Percentiles rank a stretch among this genome's conserved stretches.
These are phyloP conservation scores for Aspergillus thermomutatus DNA, from an alignment of 2,329 filamentous ascomycete genomes.

Conservation along the genomic window DNA sequence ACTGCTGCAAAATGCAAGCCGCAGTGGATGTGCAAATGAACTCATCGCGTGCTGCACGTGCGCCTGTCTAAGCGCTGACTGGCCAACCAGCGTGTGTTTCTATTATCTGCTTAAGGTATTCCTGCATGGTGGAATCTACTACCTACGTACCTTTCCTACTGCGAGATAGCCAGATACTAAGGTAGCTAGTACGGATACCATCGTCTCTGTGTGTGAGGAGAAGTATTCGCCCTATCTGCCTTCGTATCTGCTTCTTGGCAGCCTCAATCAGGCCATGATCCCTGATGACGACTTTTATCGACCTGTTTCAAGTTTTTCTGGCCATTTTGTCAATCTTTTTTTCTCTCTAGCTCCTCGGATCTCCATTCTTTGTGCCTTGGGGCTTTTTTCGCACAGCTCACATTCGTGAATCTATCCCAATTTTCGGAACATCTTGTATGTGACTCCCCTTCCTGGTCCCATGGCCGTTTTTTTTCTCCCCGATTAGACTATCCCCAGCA, in stretches of 20 bases:
- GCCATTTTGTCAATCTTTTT: background rate
- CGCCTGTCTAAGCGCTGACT: background rate
- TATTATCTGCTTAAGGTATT: background rate
- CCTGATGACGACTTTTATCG: background rate
- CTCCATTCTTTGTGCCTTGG: background rate
- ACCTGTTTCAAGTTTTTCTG: background rate
- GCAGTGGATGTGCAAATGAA: slow-evolving; percentile 16
- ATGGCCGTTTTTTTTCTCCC: background rate
- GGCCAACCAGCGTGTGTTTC: background rate
- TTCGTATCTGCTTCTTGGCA: background rate
- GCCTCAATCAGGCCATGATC: background rate
- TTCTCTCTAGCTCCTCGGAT: background rate
- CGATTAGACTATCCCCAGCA: background rate
- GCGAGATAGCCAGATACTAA: too few species aligned
- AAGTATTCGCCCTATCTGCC: background rate
- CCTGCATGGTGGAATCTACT: too few species aligned
- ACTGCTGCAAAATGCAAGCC: background rate
- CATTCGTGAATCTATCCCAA: background rate
- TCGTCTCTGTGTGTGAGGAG: background rate
- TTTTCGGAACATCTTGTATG: background rate
- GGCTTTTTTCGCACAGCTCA: background rate
- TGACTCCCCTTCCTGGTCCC: background rate
- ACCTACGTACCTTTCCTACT: too few species aligned
- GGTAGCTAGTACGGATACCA: too few species aligned
- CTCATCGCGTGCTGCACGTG: slow-evolving; percentile 16